Evolutionary conservation across 2,329 filamentous ascomycete species (phyloP), one percentile per base, ranked within the genome.

Genomic region (Aspergillus sp.): DNA sequence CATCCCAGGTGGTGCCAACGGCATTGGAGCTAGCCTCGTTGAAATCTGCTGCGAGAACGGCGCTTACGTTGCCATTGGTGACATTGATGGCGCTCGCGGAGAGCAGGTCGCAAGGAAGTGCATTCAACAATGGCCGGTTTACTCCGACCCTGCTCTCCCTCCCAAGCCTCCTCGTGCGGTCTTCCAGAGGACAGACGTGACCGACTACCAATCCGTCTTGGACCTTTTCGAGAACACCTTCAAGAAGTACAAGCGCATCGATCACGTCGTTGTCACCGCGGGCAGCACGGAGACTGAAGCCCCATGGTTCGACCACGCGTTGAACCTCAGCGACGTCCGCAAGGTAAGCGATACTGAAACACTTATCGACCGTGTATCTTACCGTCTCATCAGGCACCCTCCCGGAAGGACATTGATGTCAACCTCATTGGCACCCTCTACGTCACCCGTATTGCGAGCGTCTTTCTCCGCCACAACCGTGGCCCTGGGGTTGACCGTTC

Each of bases 181-280:
- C 49, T 84, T 83, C 69, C 73, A 79, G 15, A 68, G 72, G 19
- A 76, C 77, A 34, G 81, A 85, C 68, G 81, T 84, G 8, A 76
- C 77, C 9, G 69, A 76, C 48, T 83, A 85, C 66, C 66, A 75
- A n/a, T 77, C 80, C 15, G 77, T 82, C 30, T 69, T 84, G 31
- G 71, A 72, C 3, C 71, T 85, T 4, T 85, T 84, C 68, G 77
- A 82, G 25, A 63, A 74, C 3, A 81, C 82, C 0, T 77, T 78
- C 47, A 69, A 77, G 7, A 75, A 72, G n/a, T 80, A 81, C 60
- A 80, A 80, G 3, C 73, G 72, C 6, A 76, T 85, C 23, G 83
- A 85, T 60, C 79, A 82, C 61, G 83, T 82, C 5, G 76, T 84
- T 22, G 79, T 79, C 4, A 81, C 77, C 34, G 83, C 83, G 1